phyloP scores from a whole-genome alignment of 495 filamentous ascomycete genomes.

The Annulohypoxylon nitens region DNA sequence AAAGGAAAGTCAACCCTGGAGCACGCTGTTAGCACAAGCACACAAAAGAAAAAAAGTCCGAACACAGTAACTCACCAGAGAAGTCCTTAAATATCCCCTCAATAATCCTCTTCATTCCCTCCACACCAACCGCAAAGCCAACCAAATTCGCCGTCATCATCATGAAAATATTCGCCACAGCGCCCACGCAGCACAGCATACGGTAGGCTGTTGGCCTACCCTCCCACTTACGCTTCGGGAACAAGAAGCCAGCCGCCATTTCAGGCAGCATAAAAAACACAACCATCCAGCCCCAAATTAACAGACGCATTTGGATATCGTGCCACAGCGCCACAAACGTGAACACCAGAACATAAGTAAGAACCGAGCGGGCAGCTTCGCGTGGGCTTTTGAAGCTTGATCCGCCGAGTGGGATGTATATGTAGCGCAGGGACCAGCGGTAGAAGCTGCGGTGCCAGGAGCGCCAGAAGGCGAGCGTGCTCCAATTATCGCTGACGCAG shows the following conservation, averaged over 20 bases:
- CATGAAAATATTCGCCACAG: conserved; percentile 88
- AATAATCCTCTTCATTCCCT: conserved; percentile 83
- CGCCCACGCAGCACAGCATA: conserved; percentile 85
- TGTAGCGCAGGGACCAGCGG: conserved; percentile 92
- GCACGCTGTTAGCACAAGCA: conserved; percentile 11
- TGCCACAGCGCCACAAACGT: conserved; percentile 99
- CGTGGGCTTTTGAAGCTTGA: conserved; percentile 57
- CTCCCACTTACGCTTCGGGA: conserved; percentile 79
- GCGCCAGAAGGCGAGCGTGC: conserved; percentile 92
- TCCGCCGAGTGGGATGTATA: conserved; percentile 93
- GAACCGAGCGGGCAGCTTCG: conserved; percentile 60
- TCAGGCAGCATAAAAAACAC: conserved; percentile 95
- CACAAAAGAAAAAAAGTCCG: conserved; percentile 29
- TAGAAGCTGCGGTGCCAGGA: conserved; percentile 96
- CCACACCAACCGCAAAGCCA: conserved; percentile 91
- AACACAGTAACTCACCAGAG: conserved; percentile 63
- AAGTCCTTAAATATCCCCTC: conserved; percentile 79
- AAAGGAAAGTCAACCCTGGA: conserved; percentile 77
- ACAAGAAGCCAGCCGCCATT: conserved; percentile 74
- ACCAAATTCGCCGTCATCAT: conserved; percentile 97
- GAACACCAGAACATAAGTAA: conserved; percentile 88
- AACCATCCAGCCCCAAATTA: conserved; percentile 97
- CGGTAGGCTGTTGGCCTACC: conserved; percentile 76
- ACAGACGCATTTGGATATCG: conserved; percentile 90
- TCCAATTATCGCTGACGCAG: conserved; percentile 96